Evolutionary conservation across 108 stramenopile species (phyloP).

Genomic region (Aurantiochytrium sp.): DNA sequence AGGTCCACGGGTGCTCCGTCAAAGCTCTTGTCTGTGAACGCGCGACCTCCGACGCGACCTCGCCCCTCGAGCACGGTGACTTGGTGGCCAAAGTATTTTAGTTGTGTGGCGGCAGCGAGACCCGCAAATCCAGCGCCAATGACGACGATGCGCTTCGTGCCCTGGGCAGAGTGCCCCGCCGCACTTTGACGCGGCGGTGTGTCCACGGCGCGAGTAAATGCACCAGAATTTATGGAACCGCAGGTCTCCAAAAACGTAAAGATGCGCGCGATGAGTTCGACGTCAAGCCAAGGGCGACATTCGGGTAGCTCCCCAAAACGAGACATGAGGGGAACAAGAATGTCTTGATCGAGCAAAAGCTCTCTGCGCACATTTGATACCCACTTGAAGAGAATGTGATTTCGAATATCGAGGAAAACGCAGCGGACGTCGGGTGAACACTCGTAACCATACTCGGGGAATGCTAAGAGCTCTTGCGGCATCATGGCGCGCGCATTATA

Average conservation of each 20-base stretch:
- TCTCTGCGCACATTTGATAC: background rate
- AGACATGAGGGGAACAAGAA: background rate
- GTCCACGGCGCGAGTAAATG: background rate
- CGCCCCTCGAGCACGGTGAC: background rate
- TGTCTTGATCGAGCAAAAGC: background rate
- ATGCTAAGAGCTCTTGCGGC: slow-evolving; percentile 1
- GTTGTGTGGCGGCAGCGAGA: background rate
- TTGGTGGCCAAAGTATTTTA: background rate
- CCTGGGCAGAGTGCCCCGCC: background rate
- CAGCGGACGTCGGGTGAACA: background rate
- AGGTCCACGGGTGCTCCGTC: background rate
- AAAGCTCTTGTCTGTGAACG: background rate
- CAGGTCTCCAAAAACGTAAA: background rate
- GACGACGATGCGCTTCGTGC: background rate
- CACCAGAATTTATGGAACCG: background rate
- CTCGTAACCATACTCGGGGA: background rate
- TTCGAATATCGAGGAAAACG: background rate
- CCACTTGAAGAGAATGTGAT: background rate
- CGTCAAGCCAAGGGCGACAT: background rate
- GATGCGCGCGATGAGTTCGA: background rate
- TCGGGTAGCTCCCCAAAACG: background rate
- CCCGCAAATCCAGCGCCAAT: slow-evolving; percentile 8
- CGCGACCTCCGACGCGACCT: slow-evolving; percentile 4
- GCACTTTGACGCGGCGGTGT: background rate
- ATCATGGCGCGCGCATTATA: slow-evolving; percentile 12